These are phyloP conservation scores for Byssothecium circinans DNA, from an alignment of 2,329 filamentous ascomycete species.

Conservation along the genomic window DNA sequence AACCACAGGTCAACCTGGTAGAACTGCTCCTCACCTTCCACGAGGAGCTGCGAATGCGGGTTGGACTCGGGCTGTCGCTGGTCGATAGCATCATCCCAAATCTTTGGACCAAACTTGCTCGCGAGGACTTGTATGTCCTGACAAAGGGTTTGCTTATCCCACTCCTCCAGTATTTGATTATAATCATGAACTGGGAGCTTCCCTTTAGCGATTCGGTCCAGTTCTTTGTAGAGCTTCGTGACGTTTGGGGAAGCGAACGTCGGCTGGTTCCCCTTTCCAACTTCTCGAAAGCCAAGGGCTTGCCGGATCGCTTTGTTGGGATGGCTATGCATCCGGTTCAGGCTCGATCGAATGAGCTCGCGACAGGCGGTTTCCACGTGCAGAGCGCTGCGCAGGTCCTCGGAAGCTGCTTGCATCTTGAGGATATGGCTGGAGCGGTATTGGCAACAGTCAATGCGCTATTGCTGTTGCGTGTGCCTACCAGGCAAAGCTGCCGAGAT, in stretches of 20 bases:
- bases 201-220: background rate
- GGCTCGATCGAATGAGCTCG: no score
- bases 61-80: background rate
- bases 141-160: background rate
- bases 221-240: background rate
- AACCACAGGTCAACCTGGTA: constrained; percentile 5
- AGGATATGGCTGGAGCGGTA: no score
- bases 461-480: no score
- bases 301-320: constrained; percentile 1
- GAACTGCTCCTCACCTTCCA: background rate
- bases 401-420: no score
- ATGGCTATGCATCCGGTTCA: no score
- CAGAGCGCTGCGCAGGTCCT: no score
- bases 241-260: constrained; percentile 1
- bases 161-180: background rate
- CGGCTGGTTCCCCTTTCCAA: background rate
- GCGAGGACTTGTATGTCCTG: background rate
- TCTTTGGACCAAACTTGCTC: background rate
- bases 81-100: constrained; percentile 9
- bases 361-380: no score
- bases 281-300: constrained; percentile 7
- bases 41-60: constrained; percentile 1
- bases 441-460: no score
- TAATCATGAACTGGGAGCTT: background rate
- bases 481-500: no score